Conservation (phyloP, 306 rosid species). For the Nissolia schottii region DNA sequence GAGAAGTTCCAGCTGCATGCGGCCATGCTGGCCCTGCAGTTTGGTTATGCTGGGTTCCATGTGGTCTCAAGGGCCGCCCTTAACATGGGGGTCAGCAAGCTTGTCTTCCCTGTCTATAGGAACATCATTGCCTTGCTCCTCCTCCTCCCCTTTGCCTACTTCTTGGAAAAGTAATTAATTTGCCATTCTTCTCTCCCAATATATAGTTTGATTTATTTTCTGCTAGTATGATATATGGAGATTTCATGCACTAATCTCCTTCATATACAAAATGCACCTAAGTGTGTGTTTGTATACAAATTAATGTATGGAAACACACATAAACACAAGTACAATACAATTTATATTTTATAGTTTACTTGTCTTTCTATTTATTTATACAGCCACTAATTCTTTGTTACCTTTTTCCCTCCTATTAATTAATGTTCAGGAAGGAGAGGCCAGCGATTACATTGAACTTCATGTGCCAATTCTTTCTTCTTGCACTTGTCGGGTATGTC, state of each 20-base stretch:
- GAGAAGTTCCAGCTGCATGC: slow-evolving; percentile 72
- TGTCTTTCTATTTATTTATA: neutral
- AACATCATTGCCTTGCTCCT: slow-evolving; percentile 82
- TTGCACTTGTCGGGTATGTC: slow-evolving; percentile 84
- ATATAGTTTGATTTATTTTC: no score
- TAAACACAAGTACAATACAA: no score
- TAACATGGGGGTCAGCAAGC: slow-evolving; percentile 87
- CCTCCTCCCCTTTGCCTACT: slow-evolving; percentile 81
- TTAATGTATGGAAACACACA: no score
- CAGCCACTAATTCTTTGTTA: no score
- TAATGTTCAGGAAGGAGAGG: slow-evolving; percentile 81
- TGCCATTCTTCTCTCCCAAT: no score
- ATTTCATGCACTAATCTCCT: no score
- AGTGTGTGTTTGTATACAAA: no score
- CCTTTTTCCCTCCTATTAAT: neutral
- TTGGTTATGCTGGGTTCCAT: slow-evolving; percentile 90
- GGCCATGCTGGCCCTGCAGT: slow-evolving; percentile 87
- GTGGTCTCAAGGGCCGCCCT: slow-evolving; percentile 87
- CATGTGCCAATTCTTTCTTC: slow-evolving; percentile 66
- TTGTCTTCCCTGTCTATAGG: slow-evolving; percentile 78
- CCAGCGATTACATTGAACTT: slow-evolving; percentile 68
- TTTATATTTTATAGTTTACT: no score
- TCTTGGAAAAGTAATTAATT: slow-evolving; percentile 59
- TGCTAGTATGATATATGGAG: no score
- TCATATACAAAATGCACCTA: no score